Evolutionary conservation across 768 basidiomycete species (phyloP), one percentile per base, ranked within the genome.

Genomic region (Hebeloma cylindrosporum): DNA sequence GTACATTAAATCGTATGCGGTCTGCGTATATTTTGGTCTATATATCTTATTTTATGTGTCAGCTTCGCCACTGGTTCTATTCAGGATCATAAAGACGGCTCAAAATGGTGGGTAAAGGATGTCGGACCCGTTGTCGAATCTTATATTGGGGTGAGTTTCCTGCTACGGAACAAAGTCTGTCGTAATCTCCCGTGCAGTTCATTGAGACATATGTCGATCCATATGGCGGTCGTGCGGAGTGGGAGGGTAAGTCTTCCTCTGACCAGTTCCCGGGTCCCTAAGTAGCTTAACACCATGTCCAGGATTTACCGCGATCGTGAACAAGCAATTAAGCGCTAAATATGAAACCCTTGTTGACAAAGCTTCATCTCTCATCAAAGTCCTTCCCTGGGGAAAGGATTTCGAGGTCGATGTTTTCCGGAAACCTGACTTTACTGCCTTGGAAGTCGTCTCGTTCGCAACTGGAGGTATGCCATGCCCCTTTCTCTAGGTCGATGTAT

Each of bases 141-240:
- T 22, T 92, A 93, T 62, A 82, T 93, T 45, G 90, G 90, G 17
- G 75, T 75, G 51, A 49, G 72, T 61, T 8, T 14, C 29, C 17
- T 42, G 18, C 28, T 34, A 7, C 10, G 18, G 6, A 28, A 16
- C 32, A 30, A n/a, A 33, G 21, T 7, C 7, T 13, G n/a, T n/a
- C n/a, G n/a, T 30, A 34, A 40, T 14, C 20, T 21, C n/a, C n/a
- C 39, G 29, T 30, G 16, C 40, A 77, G 65, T 90, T 89, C 61
- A 75, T 90, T 29, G 88, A 90, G 72, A 90, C 85, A 1, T 89
- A 89, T 48, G 84, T 92, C 13, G 92, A 93, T 59, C 92, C 92
- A 5, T 92, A 88, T 47, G 92, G 91, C 26, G 85, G 79, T n/a
- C 80, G 92, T 39, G 92, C 92, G 0, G 92, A 93, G 62, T 93